These are phyloP conservation scores for Saturnispora bothae DNA, from an alignment of 805 yeast species.

Conservation along the genomic window DNA sequence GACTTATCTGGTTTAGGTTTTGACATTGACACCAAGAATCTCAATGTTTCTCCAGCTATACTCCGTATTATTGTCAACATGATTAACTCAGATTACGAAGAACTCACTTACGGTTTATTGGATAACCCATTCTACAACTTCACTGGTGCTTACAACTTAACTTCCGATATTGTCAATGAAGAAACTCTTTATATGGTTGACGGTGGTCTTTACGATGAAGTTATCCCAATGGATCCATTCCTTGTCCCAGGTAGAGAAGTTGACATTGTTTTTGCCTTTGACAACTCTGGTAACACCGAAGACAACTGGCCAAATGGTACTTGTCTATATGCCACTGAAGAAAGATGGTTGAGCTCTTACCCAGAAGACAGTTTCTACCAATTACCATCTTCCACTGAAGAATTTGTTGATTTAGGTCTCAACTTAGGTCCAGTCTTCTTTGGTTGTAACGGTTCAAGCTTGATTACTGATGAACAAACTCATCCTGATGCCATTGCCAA, in stretches of 20 bases:
- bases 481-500: slow-evolving; percentile 14
- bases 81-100: slow-evolving; percentile 37
- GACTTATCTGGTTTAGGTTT: slow-evolving; percentile 14
- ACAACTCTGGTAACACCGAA: slow-evolving; percentile 52
- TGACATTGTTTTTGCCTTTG: slow-evolving; percentile 55
- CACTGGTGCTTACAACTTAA: slow-evolving; percentile 24
- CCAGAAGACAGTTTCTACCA: slow-evolving; percentile 55
- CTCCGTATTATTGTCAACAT: slow-evolving; percentile 12
- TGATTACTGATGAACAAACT: slow-evolving; percentile 30
- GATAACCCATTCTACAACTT: slow-evolving; percentile 31
- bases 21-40: slow-evolving; percentile 10
- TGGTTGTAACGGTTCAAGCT: slow-evolving; percentile 60
- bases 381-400: slow-evolving; percentile 48
- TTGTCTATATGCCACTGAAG: slow-evolving; percentile 40
- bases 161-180: slow-evolving; percentile 16
- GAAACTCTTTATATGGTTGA: slow-evolving; percentile 19
- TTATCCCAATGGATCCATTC: slow-evolving; percentile 55
- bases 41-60: slow-evolving; percentile 12
- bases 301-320: slow-evolving; percentile 56
- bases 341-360: slow-evolving; percentile 38
- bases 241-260: slow-evolving; percentile 46
- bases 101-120: slow-evolving; percentile 36
- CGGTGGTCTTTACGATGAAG: slow-evolving; percentile 34
- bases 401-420: slow-evolving; percentile 48
- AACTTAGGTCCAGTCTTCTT: slow-evolving; percentile 63